Base-by-base conservation (phyloP, 2,329 filamentous ascomycete species). In the Sarocladium brachiariae region DNA sequence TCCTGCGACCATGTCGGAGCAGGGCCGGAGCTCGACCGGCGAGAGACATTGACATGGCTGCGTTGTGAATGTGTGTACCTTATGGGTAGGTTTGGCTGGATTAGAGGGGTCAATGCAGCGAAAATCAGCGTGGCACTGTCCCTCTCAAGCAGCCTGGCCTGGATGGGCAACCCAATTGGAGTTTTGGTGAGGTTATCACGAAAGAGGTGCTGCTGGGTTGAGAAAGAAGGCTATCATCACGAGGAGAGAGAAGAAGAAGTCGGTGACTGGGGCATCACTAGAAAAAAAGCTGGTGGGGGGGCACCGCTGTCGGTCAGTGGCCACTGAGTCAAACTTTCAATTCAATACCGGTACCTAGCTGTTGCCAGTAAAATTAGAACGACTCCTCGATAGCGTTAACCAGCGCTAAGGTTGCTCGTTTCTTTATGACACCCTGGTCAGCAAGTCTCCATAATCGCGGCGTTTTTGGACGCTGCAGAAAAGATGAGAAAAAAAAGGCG, bases 1-100 rank as follows among this genome's bases (percentile, higher is more conserved):
- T 58, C 57, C 74, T 74, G 60, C 73, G 71, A 61, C 72, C 72
- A 65, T 76, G 72, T 65, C 77, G 76, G 66, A 82, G 72, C 62
- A 80, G 65, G 60, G 75, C 71, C 66, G 78, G 77, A 61, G 77
- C 76, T 63, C 78, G 75, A 62, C 77, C 76, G 60, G 77, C 77
- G 66, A 81, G 64, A 56, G 65, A 62, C 58, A 63, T 58, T 52
- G 65, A 63, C 60, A 70, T 65, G 60, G 65, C 63, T 59, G 65
- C 63, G 62, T 66, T 70, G 56, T 60, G 55, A 10, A 49, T 49
- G 45, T 50, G 31, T 33, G 47, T 43, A 23, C 38, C 21, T 21
- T n/a, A 41, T 35, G 31, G 54, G 59, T 56, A 58, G 58, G 56
- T 57, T 58, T 31, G 43, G 43, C 24, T 47, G 43, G 18, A 58